A percentile compares a stretch with the other conserved stretches of the same genome.
These are phyloP conservation scores for Friedmanniomyces simplex DNA, from an alignment of 495 filamentous ascomycete genomes.

Conservation along the genomic window DNA sequence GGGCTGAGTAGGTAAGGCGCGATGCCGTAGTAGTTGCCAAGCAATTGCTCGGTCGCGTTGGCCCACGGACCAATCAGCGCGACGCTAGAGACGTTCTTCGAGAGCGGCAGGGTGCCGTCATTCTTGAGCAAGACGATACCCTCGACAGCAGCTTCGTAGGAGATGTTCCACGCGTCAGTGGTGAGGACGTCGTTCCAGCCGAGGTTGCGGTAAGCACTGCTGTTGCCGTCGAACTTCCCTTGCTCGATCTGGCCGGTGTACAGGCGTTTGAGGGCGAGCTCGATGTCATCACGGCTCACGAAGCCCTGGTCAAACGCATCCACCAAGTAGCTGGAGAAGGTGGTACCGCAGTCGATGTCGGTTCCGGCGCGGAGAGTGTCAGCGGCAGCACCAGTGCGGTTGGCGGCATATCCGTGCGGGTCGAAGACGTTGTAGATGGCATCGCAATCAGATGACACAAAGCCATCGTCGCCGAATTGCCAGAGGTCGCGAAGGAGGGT, in stretches of 20 bases:
- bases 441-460: constrained; percentile 19
- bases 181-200: constrained; percentile 43
- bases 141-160: constrained; percentile 49
- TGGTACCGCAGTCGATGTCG: constrained; percentile 52
- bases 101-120: constrained; percentile 45
- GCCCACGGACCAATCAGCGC: constrained; percentile 52
- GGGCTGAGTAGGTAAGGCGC: constrained; percentile 49
- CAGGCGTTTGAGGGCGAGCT: constrained; percentile 40
- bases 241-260: constrained; percentile 45
- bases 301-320: constrained; percentile 40
- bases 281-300: constrained; percentile 26
- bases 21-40: constrained; percentile 49
- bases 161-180: constrained; percentile 44
- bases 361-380: constrained; percentile 37
- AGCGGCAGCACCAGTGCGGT: constrained; percentile 12
- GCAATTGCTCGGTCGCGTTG: constrained; percentile 49
- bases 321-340: constrained; percentile 43
- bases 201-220: constrained; percentile 40
- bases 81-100: constrained; percentile 31
- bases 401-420: constrained; percentile 17
- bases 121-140: constrained; percentile 55
- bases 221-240: constrained; percentile 49
- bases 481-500: constrained; percentile 17
- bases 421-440: constrained; percentile 18
- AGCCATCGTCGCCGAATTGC: constrained; percentile 14